These are phyloP conservation scores for Escallonia herrerae DNA, from an alignment of 129 eudicot genomes.

Conservation along the genomic window DNA sequence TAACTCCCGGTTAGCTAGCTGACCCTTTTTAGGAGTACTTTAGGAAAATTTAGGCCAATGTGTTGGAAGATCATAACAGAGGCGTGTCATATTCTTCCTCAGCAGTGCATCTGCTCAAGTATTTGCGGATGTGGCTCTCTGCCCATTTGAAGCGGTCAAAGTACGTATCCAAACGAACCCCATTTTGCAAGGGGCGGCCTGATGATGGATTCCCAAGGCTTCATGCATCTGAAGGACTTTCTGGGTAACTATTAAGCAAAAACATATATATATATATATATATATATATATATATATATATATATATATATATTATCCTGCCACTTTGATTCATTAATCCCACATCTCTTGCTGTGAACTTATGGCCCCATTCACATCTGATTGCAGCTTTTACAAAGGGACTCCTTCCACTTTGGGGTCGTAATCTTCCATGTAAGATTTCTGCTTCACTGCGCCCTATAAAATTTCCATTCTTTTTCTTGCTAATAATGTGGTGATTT, in stretches of 20 bases:
- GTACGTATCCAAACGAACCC: constrained; percentile 76
- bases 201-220: constrained; percentile 80
- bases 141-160: constrained; percentile 92
- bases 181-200: constrained; percentile 74
- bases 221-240: constrained; percentile 63
- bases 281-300: too few species aligned
- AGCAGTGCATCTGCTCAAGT: constrained; percentile 89
- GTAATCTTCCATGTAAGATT: constrained; percentile 85
- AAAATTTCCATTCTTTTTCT: neutral
- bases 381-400: constrained; percentile 86
- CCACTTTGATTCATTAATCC: neutral
- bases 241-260: constrained; percentile 36
- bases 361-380: neutral
- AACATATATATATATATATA: too few species aligned
- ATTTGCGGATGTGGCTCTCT: constrained; percentile 80
- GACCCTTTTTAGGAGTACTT: constrained; percentile 15
- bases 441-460: constrained; percentile 1
- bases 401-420: constrained; percentile 96
- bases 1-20: too few species aligned
- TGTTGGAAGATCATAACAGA: constrained; percentile 41
- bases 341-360: neutral
- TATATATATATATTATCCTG: too few species aligned
- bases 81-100: constrained; percentile 55
- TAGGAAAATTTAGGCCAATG: constrained; percentile 52
- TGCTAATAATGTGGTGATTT: too few species aligned